Evolutionary conservation across 2,329 filamentous ascomycete species (phyloP), one percentile per base, ranked within the genome.

Genomic region (Alternaria incomplexa): DNA sequence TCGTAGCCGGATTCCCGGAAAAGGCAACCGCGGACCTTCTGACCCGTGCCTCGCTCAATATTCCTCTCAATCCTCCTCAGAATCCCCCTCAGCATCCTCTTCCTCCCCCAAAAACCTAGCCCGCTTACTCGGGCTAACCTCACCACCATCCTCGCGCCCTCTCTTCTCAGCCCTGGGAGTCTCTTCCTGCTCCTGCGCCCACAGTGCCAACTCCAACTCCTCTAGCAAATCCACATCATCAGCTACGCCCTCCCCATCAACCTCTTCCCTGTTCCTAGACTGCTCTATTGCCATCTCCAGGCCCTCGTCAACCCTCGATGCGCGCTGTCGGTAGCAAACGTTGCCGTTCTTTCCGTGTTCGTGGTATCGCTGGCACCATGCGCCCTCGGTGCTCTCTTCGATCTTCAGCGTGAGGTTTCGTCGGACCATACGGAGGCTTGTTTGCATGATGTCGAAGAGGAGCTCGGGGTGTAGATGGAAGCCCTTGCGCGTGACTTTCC

Each of bases 331-430:
- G 61, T 78, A 78, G 55, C 77, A 79, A n/a, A 32, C 51, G 45
- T 44, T 1, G 0, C 63, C 68, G 30, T 68, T 43, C 63, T 66
- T 71, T 1, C 6, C 46, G 64, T 79, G 77, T 60, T 74, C 65
- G 52, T 79, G 77, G 30, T 79, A 79, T 10, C 74, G 61, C 32
- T 63, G 60, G 48, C 77, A 79, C 77, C 77, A 79, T 9, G 67
- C 67, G 1, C 68, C 70, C 52, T 74, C 67, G 0, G 60, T 61
- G 6, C 47, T 60, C 64, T 77, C 74, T 47, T 79, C 77, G 26
- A 74, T 73, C 66, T 73, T 77, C 17, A 79, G 63, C 26, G 77
- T 78, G 17, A 75, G 52, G 20, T 69, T 71, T 6, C 65, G 40
- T 0, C 76, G 61, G 15, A 67, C 50, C 58, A 74, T 56, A 1